phyloP scores from a whole-genome alignment of 2,329 filamentous ascomycete species.

The Botrytis fabae region DNA sequence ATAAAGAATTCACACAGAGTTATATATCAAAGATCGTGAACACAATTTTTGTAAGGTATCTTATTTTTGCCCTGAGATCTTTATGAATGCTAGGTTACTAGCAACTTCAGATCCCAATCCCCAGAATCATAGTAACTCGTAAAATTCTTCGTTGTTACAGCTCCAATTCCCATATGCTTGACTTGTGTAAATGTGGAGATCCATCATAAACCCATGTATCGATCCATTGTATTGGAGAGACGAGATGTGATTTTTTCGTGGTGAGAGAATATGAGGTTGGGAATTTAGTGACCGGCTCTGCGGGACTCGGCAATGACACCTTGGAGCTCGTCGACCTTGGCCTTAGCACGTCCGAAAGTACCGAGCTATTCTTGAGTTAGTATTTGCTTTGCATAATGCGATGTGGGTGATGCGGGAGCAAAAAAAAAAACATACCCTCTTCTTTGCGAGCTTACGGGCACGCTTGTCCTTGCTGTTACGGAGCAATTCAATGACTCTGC shows the following conservation, averaged over 20 bases:
- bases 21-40: neutral
- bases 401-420: constrained; percentile 7
- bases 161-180: constrained; percentile 24
- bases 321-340: constrained; percentile 99
- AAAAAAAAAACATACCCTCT: constrained; percentile 68
- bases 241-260: constrained; percentile 27
- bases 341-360: constrained; percentile 98
- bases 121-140: constrained; percentile 26
- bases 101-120: constrained; percentile 27
- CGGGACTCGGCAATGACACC: constrained; percentile 96
- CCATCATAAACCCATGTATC: constrained; percentile 8
- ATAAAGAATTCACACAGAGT: neutral
- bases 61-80: constrained; percentile 15
- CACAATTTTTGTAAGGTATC: constrained; percentile 15
- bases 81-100: constrained; percentile 8
- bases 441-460: constrained; percentile 98
- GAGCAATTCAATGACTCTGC: constrained; percentile 97
- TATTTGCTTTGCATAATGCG: neutral
- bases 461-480: constrained; percentile 99
- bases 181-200: constrained; percentile 6
- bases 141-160: constrained; percentile 32
- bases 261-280: constrained; percentile 24
- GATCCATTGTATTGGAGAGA: constrained; percentile 37
- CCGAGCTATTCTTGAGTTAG: constrained; percentile 65
- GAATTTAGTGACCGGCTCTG: constrained; percentile 67